Evolutionary conservation across 805 yeast genomes (phyloP), one percentile per base, ranked within the genome.

Genomic region (Kuraishia cidri): DNA sequence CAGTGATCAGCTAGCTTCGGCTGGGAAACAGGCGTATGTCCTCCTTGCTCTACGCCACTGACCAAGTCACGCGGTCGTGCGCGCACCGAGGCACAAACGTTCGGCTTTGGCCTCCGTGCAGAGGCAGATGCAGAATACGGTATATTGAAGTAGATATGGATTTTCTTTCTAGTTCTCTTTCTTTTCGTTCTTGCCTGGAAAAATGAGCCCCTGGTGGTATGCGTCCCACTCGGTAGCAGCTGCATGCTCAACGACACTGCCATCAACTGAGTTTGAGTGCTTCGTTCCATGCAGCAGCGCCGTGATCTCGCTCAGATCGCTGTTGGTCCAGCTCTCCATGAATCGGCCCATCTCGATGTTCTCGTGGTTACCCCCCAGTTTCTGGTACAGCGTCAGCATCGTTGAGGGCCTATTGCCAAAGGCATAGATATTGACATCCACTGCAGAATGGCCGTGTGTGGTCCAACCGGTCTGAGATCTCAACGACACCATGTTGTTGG

Each of bases 391-490:
- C 42, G 63, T 46, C 2, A 40, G 29, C 47, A 56, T 57, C 20
- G 75, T 64, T 6, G 56, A 45, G 31, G 64, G 60, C 17, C 68
- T 72, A 45, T 79, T 79, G 21, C 87, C 69, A 51, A 79, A 70
- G 0, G 81, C 95, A 52, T 88, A 88, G 31, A 90, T 82, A 48
- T 90, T 88, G 24, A 88, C 95, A 56, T 88, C 97, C 11, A 88
- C 96, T 0, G 95, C 96, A 14, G 94, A 79, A 55, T 88, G 97
- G 20, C 97, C 97, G 48, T 86, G 94, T 0, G 97, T 88, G 7
- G 94, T 69, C 95, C 96, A 88, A n/a, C 96, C 97, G 12, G 86
- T 74, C 54, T 82, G 82, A 0, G 97, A 86, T 41, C 95, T 72
- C n/a, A 58, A 47, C 1, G 94, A 81, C 8, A 86, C 70, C 70